Evolutionary conservation across 352 stramenopile genomes (phyloP), one percentile per base, ranked within the genome.

Genomic region (Pythium plurisporium): DNA sequence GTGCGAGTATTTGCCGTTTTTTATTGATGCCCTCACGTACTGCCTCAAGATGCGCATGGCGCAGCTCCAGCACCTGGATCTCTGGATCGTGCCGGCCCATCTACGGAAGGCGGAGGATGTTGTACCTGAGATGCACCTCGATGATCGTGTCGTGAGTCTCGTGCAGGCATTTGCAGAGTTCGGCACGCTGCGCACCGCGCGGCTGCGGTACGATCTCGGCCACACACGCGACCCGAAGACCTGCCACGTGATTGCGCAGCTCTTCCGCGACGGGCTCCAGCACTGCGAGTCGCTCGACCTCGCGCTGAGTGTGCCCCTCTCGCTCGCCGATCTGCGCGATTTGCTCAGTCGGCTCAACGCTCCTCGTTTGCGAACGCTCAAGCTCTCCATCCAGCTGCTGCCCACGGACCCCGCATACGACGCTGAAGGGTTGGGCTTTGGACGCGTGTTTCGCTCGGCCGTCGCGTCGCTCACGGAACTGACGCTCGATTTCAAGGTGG

Each of bases 51-150:
- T 66, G 38, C 68, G 63, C 1, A 73, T 87, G 43, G 57, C 72
- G 44, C 72, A 86, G 43, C 44, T 89, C 14, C 76, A 79, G 41
- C 55, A 78, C 42, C 64, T 89, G 26, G 74, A 89, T 8, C 37
- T 88, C 17, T 63, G 45, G 45, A 27, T 68, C n/a, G 23, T 68
- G 19, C 19, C 59, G 17, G 46, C 53, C 12, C 3, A 9, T 14
- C 34, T 55, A 8, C 59, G 59, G 36, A 61, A 61, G 31, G 30
- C 38, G 38, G 26, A 12, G n/a, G 50, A 65, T 9, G 22, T 26
- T 19, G n/a, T 57, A 4, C n/a, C 31, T 6, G 55, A 47, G 20
- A 23, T 52, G 33, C 36, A 50, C 8, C 37, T 76, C 15, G 64
- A 68, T 15, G 53, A 55, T 8, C 43, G 43, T 10, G 40, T 76